These are phyloP conservation scores for Phytophthora pistaciae DNA, from an alignment of 352 stramenopile genomes.

Conservation along the genomic window DNA sequence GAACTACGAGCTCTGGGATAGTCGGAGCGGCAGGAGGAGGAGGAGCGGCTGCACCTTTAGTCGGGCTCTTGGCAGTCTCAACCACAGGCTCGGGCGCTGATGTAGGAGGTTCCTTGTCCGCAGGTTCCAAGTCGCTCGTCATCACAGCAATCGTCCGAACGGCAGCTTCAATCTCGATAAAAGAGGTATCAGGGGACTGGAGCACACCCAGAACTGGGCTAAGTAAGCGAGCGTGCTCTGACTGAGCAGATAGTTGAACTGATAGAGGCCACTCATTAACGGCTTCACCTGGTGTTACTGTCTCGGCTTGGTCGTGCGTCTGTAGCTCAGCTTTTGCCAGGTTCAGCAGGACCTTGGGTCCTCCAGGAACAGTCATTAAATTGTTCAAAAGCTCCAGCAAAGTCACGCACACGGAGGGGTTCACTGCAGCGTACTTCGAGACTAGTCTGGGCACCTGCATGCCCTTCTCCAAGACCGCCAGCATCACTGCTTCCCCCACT, in stretches of 20 bases:
- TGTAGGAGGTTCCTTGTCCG: slow-evolving; percentile 11
- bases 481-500: slow-evolving; percentile 41
- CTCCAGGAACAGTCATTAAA: slow-evolving; percentile 42
- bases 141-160: slow-evolving; percentile 39
- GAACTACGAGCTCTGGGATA: slow-evolving; percentile 25
- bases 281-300: neutral
- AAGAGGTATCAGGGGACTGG: slow-evolving; percentile 43
- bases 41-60: slow-evolving; percentile 15
- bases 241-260: slow-evolving; percentile 25
- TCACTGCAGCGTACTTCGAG: slow-evolving; percentile 28
- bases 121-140: slow-evolving; percentile 28
- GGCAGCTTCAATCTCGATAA: slow-evolving; percentile 59
- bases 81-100: slow-evolving; percentile 17
- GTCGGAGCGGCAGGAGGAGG: neutral
- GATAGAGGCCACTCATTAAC: slow-evolving; percentile 36
- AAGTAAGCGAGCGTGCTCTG: slow-evolving; percentile 40
- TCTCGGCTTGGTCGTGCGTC: neutral
- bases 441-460: slow-evolving; percentile 34
- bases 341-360: slow-evolving; percentile 43
- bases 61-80: slow-evolving; percentile 23
- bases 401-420: slow-evolving; percentile 41
- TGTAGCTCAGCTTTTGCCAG: slow-evolving; percentile 30
- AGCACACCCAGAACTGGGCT: slow-evolving; percentile 51
- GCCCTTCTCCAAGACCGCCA: slow-evolving; percentile 41
- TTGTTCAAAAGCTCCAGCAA: slow-evolving; percentile 40